Evolutionary conservation across 2,329 filamentous ascomycete genomes (phyloP), one percentile per base, ranked within the genome.

Genomic region (Penicillium sp.): DNA sequence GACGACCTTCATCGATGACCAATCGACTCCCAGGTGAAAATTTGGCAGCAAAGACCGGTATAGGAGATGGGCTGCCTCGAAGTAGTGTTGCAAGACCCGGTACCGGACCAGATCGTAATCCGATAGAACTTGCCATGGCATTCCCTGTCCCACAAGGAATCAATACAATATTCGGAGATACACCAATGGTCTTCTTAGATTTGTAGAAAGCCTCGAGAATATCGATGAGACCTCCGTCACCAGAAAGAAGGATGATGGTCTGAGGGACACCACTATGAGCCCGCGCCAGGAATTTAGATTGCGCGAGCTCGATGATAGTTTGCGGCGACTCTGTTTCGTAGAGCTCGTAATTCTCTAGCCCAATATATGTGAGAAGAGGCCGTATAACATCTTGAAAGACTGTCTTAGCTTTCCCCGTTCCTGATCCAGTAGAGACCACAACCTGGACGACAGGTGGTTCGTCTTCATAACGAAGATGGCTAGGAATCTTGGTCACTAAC

Each of bases 191-290:
- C 9, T 66, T 56, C 4, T 53, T 33, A 10, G 61, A 50, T 49
- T 57, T 55, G 60, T 70, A 44, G 66, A 88, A 78, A 3, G 82
- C 83, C 68, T 97, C 95, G 56, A 96, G 78, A 1, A 94, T 78
- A 64, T 97, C 93, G 17, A 91, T 82, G 2, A 96, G 73, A 6
- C 91, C 93, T 14, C 93, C 93, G 71, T 97, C 93, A 7, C 93
- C 93, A 46, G 89, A 93, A 5, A 97, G 80, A 12, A 97, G 81
- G 30, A 97, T 75, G 26, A 97, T 80, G 0, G 86, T 86, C 67
- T 87, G 83, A 12, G 69, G 62, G 5, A 74, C 61, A 1, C 78
- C 78, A 49, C 73, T 52, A 54, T 78, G 78, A 14, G 84, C 84
- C 36, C 69, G 68, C 2, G 77, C 74, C 12, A 83, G 72, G 58